Base-by-base conservation (phyloP, 768 basidiomycete species). In the Termitomyces sp. region DNA sequence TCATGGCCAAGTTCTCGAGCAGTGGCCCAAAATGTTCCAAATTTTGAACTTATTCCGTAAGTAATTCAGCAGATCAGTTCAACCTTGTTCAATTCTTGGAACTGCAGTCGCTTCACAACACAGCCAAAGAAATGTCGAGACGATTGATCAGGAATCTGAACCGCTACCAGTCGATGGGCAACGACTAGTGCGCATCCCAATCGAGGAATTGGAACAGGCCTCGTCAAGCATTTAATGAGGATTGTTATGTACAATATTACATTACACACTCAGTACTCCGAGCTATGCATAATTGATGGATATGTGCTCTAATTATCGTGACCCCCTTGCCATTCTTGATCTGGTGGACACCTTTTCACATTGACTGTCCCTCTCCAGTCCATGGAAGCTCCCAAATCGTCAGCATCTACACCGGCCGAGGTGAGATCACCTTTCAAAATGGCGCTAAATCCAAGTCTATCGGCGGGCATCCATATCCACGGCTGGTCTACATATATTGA, bases 21-120 rank as follows among this genome's bases (percentile, higher is more conserved):
- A 90, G 57, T 91, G 88, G 89, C 86, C 88, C 10, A 83, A 81
- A 65, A 91, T 91, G 89, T 91, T 91, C 63, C 79, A 83, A 60
- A 89, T 89, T 50, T 71, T 91, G 46, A 80, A 71, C 53, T 72
- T 84, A 55, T 91, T 89, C 65, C 62, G 89, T 91, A 61, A 63
- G 86, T 75, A 9, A 54, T 27, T 41, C 32, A 33, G 7, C 35
- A 33, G 25, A 25, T 25, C 13, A 53, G 11, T 25, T 31, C 29
- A 45, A 23, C 20, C 43, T 33, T n/a, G n/a, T 10, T 36, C 25
- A 39, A 36, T 42, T n/a, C 48, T 27, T 23, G 33, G 29, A 41
- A 56, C 18, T 12, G 15, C 36, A 88, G 86, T 87, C 50, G 74
- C 80, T 39, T 74, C 78, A 41, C 74, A 77, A 42, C 76, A 76